Evolutionary conservation across 106 monocot species (phyloP), one percentile per base, ranked within the genome.

Genomic region (Iris macrosiphon): DNA sequence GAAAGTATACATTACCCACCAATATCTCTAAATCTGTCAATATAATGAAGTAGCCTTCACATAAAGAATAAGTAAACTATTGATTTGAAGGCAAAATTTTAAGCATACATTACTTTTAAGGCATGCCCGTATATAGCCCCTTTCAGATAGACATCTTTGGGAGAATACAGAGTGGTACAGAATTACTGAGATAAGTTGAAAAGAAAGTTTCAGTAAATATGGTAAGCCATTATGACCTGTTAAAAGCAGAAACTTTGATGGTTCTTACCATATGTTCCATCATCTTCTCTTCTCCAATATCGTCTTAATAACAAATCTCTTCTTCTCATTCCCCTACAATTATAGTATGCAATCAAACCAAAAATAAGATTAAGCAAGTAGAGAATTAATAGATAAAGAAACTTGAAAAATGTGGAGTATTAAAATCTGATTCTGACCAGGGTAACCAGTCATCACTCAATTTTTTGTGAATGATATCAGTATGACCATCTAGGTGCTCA

Each of bases 31-130:
- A 41, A 14, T 11, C 15, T 41, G 9, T 41, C 4, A n/a, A n/a
- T n/a, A n/a, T n/a, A n/a, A n/a, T n/a, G n/a, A n/a, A n/a, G n/a
- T n/a, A n/a, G n/a, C n/a, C n/a, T n/a, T n/a, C n/a, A n/a, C n/a
- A n/a, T n/a, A n/a, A n/a, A 11, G 13, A 41, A 8, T 41, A 8
- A 6, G 2, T 6, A 11, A 2, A 11, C 7, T 41, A 14, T 14
- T 6, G 41, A 41, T 6, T 15, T 11, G 41, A 14, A 41, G 6
- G 15, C 2, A 41, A 22, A 50, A 76, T 20, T 16, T 28, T 68
- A 70, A 80, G 80, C 84, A 76, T 88, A 84, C 93, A 81, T 88
- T 93, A 93, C 93, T 93, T 93, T 93, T 93, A 84, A 93, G 93
- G 72, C 83, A 93, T 24, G 93, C 88, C 41, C 88, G 72, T 29